Evolutionary conservation across 1,284 basidiomycete genomes (phyloP), one percentile per base, ranked within the genome.

Genomic region (Boletus mariae): DNA sequence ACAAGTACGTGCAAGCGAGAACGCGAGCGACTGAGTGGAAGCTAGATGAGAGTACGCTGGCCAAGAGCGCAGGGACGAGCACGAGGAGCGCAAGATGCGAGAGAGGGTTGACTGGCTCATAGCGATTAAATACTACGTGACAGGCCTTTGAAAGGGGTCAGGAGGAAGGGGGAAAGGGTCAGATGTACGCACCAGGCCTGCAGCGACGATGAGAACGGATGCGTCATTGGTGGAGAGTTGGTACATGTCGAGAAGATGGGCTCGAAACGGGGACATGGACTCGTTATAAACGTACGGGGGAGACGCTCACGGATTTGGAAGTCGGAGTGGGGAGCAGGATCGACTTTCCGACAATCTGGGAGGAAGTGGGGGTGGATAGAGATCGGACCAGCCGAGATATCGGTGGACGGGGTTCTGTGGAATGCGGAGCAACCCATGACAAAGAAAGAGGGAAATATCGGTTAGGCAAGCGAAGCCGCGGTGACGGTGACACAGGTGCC

Each of bases 401-500:
- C 51, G 44, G 62, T 43, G 5, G 20, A 51, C 50, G 50, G 49
- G 15, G 62, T 63, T 69, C 54, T 55, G 57, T 61, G 50, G 59
- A 69, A 53, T 61, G 56, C 54, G 60, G 67, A 68, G 56, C 41
- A 40, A 51, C 57, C 57, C 57, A 59, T 70, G 63, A 70, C 67
- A 64, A 67, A 69, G 61, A 59, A 67, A 63, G 48, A 58, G 64
- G 65, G 46, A 67, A 69, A 64, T 54, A 69, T 67, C 69, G 66
- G 69, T 54, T 71, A 70, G 57, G 65, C 68, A 67, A 71, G 65
- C 66, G 70, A 71, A 59, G 62, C 69, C 70, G 64, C 70, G 67
- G 70, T 71, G 64, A 71, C 70, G 70, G 66, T 56, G 70, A 45
- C 49, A 59, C 66, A 57, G 58, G 60, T 68, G 69, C 69, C 69